Percentiles rank a stretch among this genome's conserved stretches.
These are phyloP conservation scores for Exophiala sideris DNA, from an alignment of 2,329 filamentous ascomycete species.

Conservation along the genomic window DNA sequence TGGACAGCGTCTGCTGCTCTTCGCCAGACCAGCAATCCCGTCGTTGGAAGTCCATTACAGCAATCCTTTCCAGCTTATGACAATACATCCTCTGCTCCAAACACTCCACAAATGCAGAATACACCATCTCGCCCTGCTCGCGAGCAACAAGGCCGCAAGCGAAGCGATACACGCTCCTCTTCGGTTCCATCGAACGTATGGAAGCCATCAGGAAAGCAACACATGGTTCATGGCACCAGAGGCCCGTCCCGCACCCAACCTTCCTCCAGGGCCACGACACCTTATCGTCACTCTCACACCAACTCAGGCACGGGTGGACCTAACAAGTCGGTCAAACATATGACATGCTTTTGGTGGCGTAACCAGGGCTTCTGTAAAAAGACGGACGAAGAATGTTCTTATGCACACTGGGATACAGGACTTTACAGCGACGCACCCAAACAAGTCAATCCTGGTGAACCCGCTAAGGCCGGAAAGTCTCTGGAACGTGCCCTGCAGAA, in stretches of 20 bases:
- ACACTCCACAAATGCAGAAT: conserved; percentile 5
- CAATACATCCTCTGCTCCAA: conserved; percentile 6
- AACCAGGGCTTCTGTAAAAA: background rate
- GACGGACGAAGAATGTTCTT: conserved; percentile 29
- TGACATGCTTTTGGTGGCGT: conserved; percentile 35
- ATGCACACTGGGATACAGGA: conserved; percentile 32
- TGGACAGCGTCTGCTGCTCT: background rate
- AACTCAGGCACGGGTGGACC: background rate
- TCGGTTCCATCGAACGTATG: conserved; percentile 17
- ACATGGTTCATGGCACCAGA: background rate
- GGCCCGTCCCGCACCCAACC: conserved; percentile 4
- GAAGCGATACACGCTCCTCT: conserved; percentile 20
- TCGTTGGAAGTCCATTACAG: conserved; percentile 17
- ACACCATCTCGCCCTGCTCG: conserved; percentile 14
- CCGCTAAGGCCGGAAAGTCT: conserved; percentile 27
- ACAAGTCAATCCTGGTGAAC: conserved; percentile 21
- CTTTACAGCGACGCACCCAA: conserved; percentile 20
- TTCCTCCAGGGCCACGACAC: conserved; percentile 7
- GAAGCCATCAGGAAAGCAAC: conserved; percentile 2
- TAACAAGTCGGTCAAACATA: conserved; percentile 28
- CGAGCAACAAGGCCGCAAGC: conserved; percentile 1
- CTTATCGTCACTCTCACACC: conserved; percentile 3
- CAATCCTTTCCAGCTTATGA: conserved; percentile 19
- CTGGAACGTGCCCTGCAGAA: conserved; percentile 21
- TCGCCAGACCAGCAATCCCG: conserved; percentile 18